Evolutionary conservation across 352 stramenopile genomes (phyloP).

Genomic region (Saprolegnia diclina): DNA sequence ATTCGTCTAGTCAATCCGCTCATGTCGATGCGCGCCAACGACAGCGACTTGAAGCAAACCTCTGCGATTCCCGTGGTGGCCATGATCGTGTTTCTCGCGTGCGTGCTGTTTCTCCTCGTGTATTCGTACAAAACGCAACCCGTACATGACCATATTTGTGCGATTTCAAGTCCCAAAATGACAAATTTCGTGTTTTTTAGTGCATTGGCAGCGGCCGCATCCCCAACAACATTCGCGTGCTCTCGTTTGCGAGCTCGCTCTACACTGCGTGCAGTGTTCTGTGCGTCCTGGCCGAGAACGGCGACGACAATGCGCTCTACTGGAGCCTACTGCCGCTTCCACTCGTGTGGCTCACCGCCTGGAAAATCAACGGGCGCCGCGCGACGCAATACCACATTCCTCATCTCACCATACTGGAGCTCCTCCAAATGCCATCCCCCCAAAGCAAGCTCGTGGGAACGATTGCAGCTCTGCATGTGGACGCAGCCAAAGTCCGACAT

Average conservation of each 20-base stretch:
- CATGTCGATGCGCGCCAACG: not conserved
- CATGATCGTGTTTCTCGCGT: constrained; percentile 4
- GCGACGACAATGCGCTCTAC: not conserved
- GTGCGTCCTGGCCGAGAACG: not conserved
- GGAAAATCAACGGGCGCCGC: constrained; percentile 16
- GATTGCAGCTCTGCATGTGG: constrained; percentile 18
- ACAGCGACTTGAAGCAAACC: too few species aligned
- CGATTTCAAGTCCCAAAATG: too few species aligned
- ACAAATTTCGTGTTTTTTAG: constrained; percentile 7
- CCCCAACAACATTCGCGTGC: constrained; percentile 27
- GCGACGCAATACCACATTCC: constrained; percentile 22
- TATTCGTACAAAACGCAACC: constrained; percentile 24
- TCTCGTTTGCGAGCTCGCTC: constrained; percentile 24
- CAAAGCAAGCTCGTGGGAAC: constrained; percentile 1
- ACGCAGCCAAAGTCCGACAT: not conserved
- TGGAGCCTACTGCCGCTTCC: constrained; percentile 10
- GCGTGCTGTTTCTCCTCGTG: constrained; percentile 6
- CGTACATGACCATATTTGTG: not conserved
- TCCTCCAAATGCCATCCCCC: not conserved
- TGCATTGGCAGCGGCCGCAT: constrained; percentile 27
- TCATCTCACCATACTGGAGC: constrained; percentile 7
- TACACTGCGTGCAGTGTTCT: constrained; percentile 21
- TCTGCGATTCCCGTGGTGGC: not conserved
- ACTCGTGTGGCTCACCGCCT: constrained; percentile 3
- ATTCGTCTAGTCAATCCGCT: not conserved